Conservation (phyloP, 345 rosid genomes). For the Mercurialis annua region DNA sequence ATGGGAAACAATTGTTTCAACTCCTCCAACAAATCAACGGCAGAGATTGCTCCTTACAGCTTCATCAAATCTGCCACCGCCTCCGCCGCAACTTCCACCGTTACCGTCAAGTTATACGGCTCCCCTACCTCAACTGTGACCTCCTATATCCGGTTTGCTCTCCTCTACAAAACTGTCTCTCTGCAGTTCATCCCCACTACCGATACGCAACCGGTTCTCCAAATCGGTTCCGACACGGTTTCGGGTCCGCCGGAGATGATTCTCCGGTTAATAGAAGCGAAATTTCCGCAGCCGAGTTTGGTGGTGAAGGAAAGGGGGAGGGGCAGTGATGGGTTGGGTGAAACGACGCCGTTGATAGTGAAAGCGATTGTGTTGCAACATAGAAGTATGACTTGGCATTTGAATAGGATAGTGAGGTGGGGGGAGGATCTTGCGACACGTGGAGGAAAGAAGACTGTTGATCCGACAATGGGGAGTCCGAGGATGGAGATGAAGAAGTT, state of each 20-base stretch:
- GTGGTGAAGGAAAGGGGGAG: slow-evolving; percentile 7
- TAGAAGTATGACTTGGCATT: slow-evolving; percentile 54
- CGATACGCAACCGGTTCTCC: slow-evolving; percentile 29
- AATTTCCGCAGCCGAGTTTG: slow-evolving; percentile 50
- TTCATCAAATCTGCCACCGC: slow-evolving; percentile 28
- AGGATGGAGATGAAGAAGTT: slow-evolving; percentile 69
- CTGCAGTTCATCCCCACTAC: slow-evolving; percentile 41
- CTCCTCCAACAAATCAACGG: slow-evolving; percentile 32
- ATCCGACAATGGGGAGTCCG: slow-evolving; percentile 62
- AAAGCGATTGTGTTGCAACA: slow-evolving; percentile 50
- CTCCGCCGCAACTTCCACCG: slow-evolving; percentile 21
- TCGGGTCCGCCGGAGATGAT: slow-evolving; percentile 47
- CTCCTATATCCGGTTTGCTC: slow-evolving; percentile 50
- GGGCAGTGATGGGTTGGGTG: slow-evolving; percentile 23
- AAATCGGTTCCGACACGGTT: slow-evolving; percentile 43
- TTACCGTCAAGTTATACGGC: slow-evolving; percentile 36
- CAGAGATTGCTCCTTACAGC: slow-evolving; percentile 53
- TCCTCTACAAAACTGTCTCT: slow-evolving; percentile 43
- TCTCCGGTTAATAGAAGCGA: slow-evolving; percentile 47
- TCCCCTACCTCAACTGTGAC: slow-evolving; percentile 25
- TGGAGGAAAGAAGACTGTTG: slow-evolving; percentile 44
- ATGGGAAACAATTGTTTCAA: slow-evolving; percentile 60
- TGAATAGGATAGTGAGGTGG: slow-evolving; percentile 66
- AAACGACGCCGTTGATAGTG: slow-evolving; percentile 43
- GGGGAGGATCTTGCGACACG: slow-evolving; percentile 59